Percentiles rank a stretch among this genome's conserved stretches.
These are phyloP conservation scores for Chaetoceros tenuissimus DNA, from an alignment of 108 stramenopile genomes.

Conservation along the genomic window DNA sequence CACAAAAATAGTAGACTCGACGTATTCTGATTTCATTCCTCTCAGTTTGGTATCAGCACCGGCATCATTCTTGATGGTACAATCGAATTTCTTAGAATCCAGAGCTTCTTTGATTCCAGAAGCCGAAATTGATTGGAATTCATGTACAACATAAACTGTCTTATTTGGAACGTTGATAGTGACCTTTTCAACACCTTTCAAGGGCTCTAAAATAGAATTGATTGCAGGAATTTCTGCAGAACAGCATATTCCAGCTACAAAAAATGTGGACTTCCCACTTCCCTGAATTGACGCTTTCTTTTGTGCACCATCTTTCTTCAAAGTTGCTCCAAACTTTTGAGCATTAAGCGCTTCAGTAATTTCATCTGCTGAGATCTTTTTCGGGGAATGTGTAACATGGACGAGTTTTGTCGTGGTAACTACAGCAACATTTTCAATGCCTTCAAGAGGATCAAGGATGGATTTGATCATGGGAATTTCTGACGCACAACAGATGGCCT, in stretches of 20 bases:
- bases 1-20: conserved; percentile 2
- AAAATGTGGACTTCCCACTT: conserved; percentile 32
- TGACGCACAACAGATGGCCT: conserved; percentile 18
- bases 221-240: conserved; percentile 39
- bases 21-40: conserved; percentile 4
- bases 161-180: conserved; percentile 39
- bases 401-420: conserved; percentile 20
- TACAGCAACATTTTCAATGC: conserved; percentile 10
- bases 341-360: conserved; percentile 27
- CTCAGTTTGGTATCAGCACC: conserved; percentile 5
- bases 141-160: conserved; percentile 47
- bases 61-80: conserved; percentile 38
- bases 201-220: conserved; percentile 16
- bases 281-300: conserved; percentile 3
- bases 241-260: conserved; percentile 47
- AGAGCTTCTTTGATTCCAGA: conserved; percentile 30
- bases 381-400: conserved; percentile 30
- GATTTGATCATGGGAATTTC: conserved; percentile 17
- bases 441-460: conserved; percentile 12
- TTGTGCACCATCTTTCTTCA: too few species aligned
- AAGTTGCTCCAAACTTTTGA: conserved; percentile 31
- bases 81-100: too few species aligned
- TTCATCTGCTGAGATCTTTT: conserved; percentile 12
- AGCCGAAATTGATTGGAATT: conserved; percentile 26
- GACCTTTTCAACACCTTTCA: conserved; percentile 32